A percentile compares a stretch with the other conserved stretches of the same genome.
Evolutionary conservation across 2,329 filamentous ascomycete genomes (phyloP).

Genomic region (Aplosporella prunicola): DNA sequence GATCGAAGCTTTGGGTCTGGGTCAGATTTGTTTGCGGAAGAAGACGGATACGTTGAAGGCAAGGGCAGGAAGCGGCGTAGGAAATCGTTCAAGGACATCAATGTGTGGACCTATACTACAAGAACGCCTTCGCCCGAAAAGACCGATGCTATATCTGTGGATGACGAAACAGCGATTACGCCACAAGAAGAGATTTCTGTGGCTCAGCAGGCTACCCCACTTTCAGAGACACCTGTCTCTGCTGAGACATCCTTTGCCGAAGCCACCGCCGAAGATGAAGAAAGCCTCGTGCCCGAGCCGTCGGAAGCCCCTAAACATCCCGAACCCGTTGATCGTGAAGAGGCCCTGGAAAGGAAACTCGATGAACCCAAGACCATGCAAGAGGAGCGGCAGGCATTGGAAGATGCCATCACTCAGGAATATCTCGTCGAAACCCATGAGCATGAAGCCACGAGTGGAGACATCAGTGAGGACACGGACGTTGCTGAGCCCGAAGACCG

Average conservation of each 20-base stretch:
- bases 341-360: no score
- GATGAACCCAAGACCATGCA: background rate
- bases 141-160: conserved; percentile 19
- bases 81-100: conserved; percentile 58
- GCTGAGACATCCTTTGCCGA: background rate
- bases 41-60: conserved; percentile 51
- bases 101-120: conserved; percentile 65
- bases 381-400: background rate
- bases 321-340: no score
- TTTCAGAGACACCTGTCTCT: conserved; percentile 3
- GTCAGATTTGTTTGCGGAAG: conserved; percentile 59
- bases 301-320: no score
- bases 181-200: background rate
- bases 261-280: background rate
- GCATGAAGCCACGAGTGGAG: background rate
- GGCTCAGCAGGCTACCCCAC: background rate
- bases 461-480: background rate
- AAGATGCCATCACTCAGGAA: conserved; percentile 6
- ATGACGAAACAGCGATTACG: background rate
- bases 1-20: conserved; percentile 53
- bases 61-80: conserved; percentile 60
- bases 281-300: conserved; percentile 1
- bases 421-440: background rate
- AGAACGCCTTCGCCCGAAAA: conserved; percentile 61
- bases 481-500: no score